Percentiles rank a stretch among this genome's conserved stretches.
Evolutionary conservation across 2,329 filamentous ascomycete genomes (phyloP).

Genomic region (Ophioceras dolichostomum): DNA sequence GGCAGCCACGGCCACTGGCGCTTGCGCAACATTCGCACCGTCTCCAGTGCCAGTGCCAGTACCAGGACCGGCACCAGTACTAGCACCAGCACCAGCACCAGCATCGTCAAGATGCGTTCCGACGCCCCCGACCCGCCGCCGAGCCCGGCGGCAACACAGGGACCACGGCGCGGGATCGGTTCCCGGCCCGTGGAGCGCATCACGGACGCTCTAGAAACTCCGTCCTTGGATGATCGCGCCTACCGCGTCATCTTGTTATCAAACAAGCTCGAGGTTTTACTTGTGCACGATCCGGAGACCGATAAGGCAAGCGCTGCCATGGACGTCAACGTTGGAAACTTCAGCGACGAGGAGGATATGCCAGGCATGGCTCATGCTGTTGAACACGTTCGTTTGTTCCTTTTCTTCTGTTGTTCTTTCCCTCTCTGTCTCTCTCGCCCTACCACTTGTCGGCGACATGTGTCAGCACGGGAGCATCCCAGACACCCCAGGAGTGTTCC

Average conservation of each 20-base stretch:
- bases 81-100: no score
- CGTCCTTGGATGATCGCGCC: conserved; percentile 70
- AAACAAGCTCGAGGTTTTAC: conserved; percentile 79
- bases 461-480: background rate
- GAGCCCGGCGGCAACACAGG: conserved; percentile 3
- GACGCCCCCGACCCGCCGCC: no score
- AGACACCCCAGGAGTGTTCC: no score
- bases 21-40: no score
- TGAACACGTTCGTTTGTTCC: conserved; percentile 53
- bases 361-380: conserved; percentile 93
- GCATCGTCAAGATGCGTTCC: no score
- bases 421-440: background rate
- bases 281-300: conserved; percentile 89
- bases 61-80: no score
- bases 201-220: conserved; percentile 68
- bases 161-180: conserved; percentile 12
- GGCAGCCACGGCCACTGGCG: no score
- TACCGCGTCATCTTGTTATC: conserved; percentile 78
- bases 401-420: background rate
- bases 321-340: conserved; percentile 92
- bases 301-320: conserved; percentile 95
- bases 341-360: conserved; percentile 83
- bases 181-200: conserved; percentile 24
- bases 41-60: no score
- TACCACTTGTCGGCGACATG: no score